Base-by-base conservation (phyloP, 176 grass and related monocot species). In the Oryza coarctata region DNA sequence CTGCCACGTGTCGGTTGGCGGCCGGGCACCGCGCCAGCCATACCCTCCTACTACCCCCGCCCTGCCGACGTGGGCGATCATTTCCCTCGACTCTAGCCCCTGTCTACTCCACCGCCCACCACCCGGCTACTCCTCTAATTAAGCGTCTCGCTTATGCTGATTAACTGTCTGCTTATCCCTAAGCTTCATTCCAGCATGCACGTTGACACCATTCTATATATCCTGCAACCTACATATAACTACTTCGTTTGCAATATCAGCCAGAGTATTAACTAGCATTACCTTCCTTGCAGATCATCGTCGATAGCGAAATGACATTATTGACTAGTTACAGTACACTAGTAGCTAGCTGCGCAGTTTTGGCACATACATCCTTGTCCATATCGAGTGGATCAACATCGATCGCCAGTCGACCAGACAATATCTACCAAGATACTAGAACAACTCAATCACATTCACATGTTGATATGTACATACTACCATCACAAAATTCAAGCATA, bases 1-100 rank as follows among this genome's bases (percentile, higher is more conserved):
- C 84, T 85, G 80, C 90, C 87, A 92, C 85, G 89, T 92, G 86
- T 92, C 87, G 73, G 84, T 91, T 83, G 57, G 70, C 68, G 55
- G 9, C 71, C 77, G 52, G 85, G 68, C 83, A 92, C 70, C 34
- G 84, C 70, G 45, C 14, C 70, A 60, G 20, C 58, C 66, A 76
- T n/a, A 33, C 32, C 32, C 32, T 33, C 32, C 32, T 14, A 55
- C 50, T 70, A 81, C 68, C 30, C 79, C 80, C 77, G 61, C 79
- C 63, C 81, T 86, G 82, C 83, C 78, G 69, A 91, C 78, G 86
- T 79, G 78, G 30, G 20, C 39, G 40, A 44, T 31, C 73, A 23
- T 39, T 78, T 50, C 40, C 40, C 26, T 36, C 29, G 0, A 41
- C 34, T 43, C 20, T 11, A 60, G 55, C 25, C 55, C 55, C 55